Evolutionary conservation across 1,284 basidiomycete species (phyloP).

Genomic region (Fomes fomentarius): DNA sequence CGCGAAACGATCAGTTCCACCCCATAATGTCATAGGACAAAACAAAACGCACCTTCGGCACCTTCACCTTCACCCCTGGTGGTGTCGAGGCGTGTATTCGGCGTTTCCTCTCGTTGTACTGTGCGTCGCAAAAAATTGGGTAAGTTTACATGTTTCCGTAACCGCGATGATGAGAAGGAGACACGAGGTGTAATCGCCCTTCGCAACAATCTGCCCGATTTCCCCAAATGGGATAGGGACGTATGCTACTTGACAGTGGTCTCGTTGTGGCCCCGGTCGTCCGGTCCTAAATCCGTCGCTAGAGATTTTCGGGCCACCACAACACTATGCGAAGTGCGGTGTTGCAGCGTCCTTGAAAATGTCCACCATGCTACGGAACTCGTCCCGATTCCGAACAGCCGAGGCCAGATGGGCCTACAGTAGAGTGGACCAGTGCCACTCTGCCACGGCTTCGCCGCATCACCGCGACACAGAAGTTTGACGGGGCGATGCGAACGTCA

Average conservation of each 20-base stretch:
- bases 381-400: not conserved
- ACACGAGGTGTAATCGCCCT: not conserved
- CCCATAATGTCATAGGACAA: not conserved
- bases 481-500: not conserved
- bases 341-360: not conserved
- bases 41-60: slow-evolving; percentile 54
- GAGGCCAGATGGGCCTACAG: not conserved
- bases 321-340: slow-evolving; percentile 2
- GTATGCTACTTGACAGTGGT: not conserved
- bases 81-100: slow-evolving; percentile 47
- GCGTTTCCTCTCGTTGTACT: slow-evolving; percentile 69
- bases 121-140: slow-evolving; percentile 8
- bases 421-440: not conserved
- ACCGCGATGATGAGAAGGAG: not conserved
- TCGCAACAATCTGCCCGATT: not conserved
- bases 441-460: not conserved
- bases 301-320: not conserved
- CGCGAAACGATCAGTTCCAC: slow-evolving; percentile 1
- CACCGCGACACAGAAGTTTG: not conserved
- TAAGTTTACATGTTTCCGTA: not conserved
- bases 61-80: slow-evolving; percentile 49
- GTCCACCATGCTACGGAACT: not conserved
- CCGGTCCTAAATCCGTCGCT: not conserved
- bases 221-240: not conserved
- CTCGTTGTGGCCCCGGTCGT: not conserved